Percentiles rank a stretch among this genome's conserved stretches.
phyloP scores from a whole-genome alignment of 2,329 filamentous ascomycete species.

The Fonsecaea pedrosoi region DNA sequence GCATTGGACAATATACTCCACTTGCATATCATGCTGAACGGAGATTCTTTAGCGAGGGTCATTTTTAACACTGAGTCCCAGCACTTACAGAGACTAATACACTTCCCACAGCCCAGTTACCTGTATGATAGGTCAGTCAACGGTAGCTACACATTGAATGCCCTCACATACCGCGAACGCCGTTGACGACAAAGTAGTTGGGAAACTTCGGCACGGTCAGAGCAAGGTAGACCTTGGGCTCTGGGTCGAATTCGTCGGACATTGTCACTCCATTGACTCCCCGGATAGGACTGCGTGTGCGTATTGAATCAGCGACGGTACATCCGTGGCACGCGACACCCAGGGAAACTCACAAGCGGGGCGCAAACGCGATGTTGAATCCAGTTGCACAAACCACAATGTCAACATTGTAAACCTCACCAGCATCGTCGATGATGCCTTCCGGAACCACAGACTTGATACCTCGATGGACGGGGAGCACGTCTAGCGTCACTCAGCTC shows the following conservation, averaged over 20 bases:
- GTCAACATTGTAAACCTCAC: conserved; percentile 49
- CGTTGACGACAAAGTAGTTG: conserved; percentile 33
- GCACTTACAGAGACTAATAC: background rate
- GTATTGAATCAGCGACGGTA: no score
- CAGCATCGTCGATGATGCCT: conserved; percentile 51
- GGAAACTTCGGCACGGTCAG: conserved; percentile 30
- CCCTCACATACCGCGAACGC: background rate
- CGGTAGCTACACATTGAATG: no score
- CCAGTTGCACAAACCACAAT: conserved; percentile 53
- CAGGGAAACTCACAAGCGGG: conserved; percentile 22
- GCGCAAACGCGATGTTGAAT: conserved; percentile 45
- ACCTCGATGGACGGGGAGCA: conserved; percentile 42
- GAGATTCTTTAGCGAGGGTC: background rate
- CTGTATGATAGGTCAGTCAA: background rate
- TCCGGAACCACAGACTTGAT: conserved; percentile 50
- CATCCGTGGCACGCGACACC: no score
- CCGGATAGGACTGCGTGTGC: no score
- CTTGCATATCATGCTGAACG: conserved; percentile 21
- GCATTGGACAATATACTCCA: conserved; percentile 31
- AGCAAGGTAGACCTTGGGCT: conserved; percentile 25
- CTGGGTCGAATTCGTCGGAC: conserved; percentile 19
- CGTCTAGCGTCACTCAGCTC: conserved; percentile 14
- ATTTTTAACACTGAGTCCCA: no score
- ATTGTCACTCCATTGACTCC: conserved; percentile 21
- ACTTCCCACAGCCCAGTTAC: conserved; percentile 21